Evolutionary conservation across 2,329 filamentous ascomycete genomes (phyloP).

Genomic region (Phaeomoniella chlamydospora): DNA sequence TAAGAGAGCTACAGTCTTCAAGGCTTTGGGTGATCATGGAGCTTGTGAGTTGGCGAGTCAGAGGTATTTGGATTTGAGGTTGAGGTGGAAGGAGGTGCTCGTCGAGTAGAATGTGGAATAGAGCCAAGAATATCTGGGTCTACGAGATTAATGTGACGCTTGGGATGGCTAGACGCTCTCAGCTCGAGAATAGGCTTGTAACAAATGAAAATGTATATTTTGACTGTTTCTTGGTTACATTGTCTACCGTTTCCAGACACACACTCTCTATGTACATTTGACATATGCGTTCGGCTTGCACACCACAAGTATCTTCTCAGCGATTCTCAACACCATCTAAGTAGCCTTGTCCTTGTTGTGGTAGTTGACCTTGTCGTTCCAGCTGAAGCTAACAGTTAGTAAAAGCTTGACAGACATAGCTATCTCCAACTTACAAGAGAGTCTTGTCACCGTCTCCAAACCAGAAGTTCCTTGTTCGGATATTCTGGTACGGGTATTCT

Average conservation of each 20-base stretch:
- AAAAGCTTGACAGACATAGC: no score
- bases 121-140: no score
- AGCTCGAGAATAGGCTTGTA: no score
- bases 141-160: no score
- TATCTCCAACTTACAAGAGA: conserved; percentile 1
- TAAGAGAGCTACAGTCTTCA: conserved; percentile 68
- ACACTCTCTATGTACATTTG: no score
- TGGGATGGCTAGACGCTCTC: no score
- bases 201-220: no score
- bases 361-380: conserved; percentile 92
- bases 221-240: no score
- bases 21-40: conserved; percentile 48
- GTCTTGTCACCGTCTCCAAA: conserved; percentile 97
- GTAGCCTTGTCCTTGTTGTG: conserved; percentile 74
- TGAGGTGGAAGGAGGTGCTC: conserved; percentile 16
- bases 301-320: no score
- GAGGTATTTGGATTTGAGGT: conserved; percentile 46
- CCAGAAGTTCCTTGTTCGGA: conserved; percentile 87
- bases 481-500: conserved; percentile 97
- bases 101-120: background rate
- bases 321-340: conserved; percentile 14
- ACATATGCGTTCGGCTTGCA: no score
- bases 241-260: no score
- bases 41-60: conserved; percentile 51
- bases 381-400: conserved; percentile 54